Conservation (phyloP, 129 eudicot species). For the Artemisia argyi region DNA sequence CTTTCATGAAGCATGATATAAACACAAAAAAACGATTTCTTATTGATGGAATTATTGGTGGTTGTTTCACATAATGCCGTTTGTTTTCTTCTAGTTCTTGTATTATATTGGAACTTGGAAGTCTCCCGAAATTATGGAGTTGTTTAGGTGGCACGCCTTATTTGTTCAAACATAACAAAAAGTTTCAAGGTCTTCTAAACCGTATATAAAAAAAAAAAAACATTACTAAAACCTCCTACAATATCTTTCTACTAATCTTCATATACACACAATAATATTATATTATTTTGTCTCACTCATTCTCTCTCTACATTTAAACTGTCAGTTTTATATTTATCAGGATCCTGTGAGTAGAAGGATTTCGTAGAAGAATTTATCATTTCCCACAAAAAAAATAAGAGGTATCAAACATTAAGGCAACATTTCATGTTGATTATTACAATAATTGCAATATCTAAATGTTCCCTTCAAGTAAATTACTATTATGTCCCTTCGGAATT, state of each 20-base stretch:
- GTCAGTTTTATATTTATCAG: too few relatives aligned
- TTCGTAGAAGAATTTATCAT: too few relatives aligned
- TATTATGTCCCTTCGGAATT: constrained; percentile 5
- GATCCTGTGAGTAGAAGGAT: too few relatives aligned
- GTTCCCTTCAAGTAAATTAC: constrained; percentile 17
- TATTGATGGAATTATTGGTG: too few relatives aligned
- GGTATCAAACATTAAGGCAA: constrained; percentile 24
- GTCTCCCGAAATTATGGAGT: constrained; percentile 27
- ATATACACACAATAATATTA: too few relatives aligned
- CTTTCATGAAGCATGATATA: too few relatives aligned
- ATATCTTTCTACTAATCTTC: too few relatives aligned
- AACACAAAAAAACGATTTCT: too few relatives aligned
- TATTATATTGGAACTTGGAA: constrained; percentile 4
- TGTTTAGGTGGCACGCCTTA: constrained; percentile 20
- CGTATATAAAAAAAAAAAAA: constrained; percentile 15
- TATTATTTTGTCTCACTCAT: too few relatives aligned
- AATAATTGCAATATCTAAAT: constrained; percentile 18
- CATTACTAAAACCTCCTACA: too few relatives aligned
- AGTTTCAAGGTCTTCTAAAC: constrained; percentile 22
- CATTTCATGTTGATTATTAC: constrained; percentile 23
- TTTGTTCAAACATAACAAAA: constrained; percentile 19
- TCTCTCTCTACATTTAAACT: too few relatives aligned
- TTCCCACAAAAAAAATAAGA: too few relatives aligned
- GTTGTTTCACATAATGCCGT: not conserved
- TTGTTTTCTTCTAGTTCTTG: constrained; percentile 17